Evolutionary conservation across 257 asterid species (phyloP).

Genomic region (Solanum habrochaites): DNA sequence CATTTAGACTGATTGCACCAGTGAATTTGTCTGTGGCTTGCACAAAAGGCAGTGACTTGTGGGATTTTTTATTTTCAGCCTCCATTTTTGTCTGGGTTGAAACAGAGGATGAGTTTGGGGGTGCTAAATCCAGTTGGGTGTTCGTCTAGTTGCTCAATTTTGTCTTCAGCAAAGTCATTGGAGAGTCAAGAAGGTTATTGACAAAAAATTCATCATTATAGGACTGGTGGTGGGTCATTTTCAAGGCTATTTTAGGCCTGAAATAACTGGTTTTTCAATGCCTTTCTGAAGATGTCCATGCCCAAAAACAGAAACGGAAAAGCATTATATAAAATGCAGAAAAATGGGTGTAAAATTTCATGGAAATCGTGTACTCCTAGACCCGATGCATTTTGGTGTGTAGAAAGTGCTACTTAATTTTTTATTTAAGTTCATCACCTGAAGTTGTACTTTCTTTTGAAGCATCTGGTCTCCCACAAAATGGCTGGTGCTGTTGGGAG

Average conservation of each 20-base stretch:
- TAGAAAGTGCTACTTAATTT: not conserved
- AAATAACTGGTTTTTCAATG: not conserved
- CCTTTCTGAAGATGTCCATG: not conserved
- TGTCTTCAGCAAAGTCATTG: not conserved
- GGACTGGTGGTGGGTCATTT: not conserved
- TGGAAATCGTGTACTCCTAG: not conserved
- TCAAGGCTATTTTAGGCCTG: not conserved
- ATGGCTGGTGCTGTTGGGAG: conserved; percentile 70
- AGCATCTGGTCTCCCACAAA: conserved; percentile 81
- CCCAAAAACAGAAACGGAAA: no score
- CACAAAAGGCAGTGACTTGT: not conserved
- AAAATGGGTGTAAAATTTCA: not conserved
- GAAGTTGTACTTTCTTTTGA: conserved; percentile 1
- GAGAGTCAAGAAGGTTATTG: no score
- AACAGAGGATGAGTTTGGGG: not conserved
- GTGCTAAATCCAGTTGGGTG: not conserved
- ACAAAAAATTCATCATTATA: no score
- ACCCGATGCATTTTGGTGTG: not conserved
- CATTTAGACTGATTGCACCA: not conserved
- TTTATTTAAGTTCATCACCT: not conserved
- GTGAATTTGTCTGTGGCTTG: not conserved
- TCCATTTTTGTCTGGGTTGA: not conserved
- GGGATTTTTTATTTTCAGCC: not conserved
- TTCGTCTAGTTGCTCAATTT: not conserved
- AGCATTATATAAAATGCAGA: no score